phyloP scores from a whole-genome alignment of 805 yeast species.

The Metschnikowia continentalis region DNA sequence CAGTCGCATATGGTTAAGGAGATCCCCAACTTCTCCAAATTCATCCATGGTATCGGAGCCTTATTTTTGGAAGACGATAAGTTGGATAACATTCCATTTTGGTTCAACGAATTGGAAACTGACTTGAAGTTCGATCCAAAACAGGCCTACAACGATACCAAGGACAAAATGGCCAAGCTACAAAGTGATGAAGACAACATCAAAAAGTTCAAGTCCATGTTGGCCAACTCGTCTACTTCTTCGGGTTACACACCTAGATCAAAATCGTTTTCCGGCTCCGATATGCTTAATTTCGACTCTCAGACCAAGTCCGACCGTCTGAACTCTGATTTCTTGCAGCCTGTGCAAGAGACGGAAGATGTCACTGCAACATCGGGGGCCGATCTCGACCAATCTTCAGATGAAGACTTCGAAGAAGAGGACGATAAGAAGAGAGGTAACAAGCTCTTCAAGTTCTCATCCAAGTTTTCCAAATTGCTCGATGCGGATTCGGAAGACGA shows the following conservation, averaged over 20 bases:
- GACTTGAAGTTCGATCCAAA: constrained; percentile 63
- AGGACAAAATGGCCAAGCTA: constrained; percentile 48
- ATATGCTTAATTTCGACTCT: constrained; percentile 16
- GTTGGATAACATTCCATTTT: constrained; percentile 85
- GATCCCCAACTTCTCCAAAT: constrained; percentile 90
- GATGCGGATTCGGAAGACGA: constrained; percentile 79
- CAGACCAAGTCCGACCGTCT: constrained; percentile 3
- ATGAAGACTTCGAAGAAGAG: constrained; percentile 28
- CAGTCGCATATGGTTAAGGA: constrained; percentile 78
- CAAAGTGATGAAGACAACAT: constrained; percentile 43
- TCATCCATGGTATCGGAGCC: constrained; percentile 87
- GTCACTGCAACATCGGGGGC: constrained; percentile 14
- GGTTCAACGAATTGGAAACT: constrained; percentile 84
- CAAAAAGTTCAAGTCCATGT: constrained; percentile 39
- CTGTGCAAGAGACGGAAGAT: constrained; percentile 13
- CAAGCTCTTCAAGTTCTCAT: constrained; percentile 25
- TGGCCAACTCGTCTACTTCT: constrained; percentile 24
- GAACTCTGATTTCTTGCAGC: constrained; percentile 7
- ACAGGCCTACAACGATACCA: constrained; percentile 68
- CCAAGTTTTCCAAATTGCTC: constrained; percentile 36
- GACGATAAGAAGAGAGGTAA: constrained; percentile 12
- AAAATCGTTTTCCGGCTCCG: constrained; percentile 37
- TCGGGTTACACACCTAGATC: constrained; percentile 31
- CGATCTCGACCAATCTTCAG: constrained; percentile 27
- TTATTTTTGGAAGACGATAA: constrained; percentile 87